phyloP scores from a whole-genome alignment of 495 filamentous ascomycete species.

The Daldinia bambusicola region DNA sequence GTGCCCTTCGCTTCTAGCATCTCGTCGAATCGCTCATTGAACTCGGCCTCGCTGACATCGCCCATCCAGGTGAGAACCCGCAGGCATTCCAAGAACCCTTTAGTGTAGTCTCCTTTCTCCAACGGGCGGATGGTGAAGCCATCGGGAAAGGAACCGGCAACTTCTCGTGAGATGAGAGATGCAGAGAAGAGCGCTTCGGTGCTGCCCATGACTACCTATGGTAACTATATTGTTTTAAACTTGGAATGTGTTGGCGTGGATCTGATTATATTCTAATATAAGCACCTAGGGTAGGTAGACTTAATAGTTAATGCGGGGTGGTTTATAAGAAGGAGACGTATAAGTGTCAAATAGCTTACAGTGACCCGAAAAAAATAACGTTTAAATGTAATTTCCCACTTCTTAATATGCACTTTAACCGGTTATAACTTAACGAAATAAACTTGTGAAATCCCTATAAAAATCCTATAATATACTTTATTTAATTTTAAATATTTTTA shows the following conservation, averaged over 20 bases:
- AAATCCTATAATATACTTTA: too few species aligned
- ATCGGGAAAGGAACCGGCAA: constrained; percentile 69
- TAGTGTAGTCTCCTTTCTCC: constrained; percentile 72
- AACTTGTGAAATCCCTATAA: too few species aligned
- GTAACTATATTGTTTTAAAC: background rate
- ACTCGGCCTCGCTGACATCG: constrained; percentile 74
- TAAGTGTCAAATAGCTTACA: background rate
- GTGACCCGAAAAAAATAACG: too few species aligned
- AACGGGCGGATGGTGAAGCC: constrained; percentile 81
- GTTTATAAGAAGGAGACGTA: background rate
- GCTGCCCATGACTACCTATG: constrained; percentile 17
- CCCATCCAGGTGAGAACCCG: constrained; percentile 84
- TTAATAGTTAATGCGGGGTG: background rate
- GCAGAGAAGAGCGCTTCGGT: constrained; percentile 70
- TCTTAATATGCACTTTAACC: too few species aligned
- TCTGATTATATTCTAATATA: background rate
- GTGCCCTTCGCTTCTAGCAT: constrained; percentile 74
- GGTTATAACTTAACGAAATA: too few species aligned
- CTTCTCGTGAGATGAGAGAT: constrained; percentile 74
- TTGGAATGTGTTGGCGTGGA: background rate
- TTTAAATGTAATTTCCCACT: too few species aligned
- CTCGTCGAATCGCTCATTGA: constrained; percentile 79
- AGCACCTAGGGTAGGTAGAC: too few species aligned
- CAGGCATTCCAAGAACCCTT: constrained; percentile 80
- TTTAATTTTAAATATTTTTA: too few species aligned